Evolutionary conservation across 495 filamentous ascomycete genomes (phyloP).

Genomic region (Aspergillus carlsbadensis): DNA sequence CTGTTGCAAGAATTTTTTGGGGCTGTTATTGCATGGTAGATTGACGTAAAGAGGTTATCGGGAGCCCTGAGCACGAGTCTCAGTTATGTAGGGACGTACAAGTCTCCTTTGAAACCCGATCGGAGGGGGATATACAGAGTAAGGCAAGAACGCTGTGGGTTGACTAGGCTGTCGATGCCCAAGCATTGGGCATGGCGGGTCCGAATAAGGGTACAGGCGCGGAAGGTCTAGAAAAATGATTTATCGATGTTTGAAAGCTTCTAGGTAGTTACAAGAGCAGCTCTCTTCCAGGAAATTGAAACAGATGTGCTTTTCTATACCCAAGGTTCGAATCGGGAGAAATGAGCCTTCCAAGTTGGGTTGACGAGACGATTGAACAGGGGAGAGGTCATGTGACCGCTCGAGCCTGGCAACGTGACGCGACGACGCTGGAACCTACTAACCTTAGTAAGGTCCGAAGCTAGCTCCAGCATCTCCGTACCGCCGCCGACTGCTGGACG

Average conservation of each 20-base stretch:
- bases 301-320: too few relatives aligned
- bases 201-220: background rate
- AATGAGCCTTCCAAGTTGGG: too few relatives aligned
- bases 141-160: background rate
- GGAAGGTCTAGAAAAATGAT: background rate
- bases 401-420: slow-evolving; percentile 16
- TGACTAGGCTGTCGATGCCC: slow-evolving; percentile 11
- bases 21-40: background rate
- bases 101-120: background rate
- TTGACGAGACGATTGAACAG: too few relatives aligned
- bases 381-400: slow-evolving; percentile 11
- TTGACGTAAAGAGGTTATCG: background rate
- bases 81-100: background rate
- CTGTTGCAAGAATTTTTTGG: background rate
- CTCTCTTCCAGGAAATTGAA: too few relatives aligned
- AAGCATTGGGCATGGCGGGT: slow-evolving; percentile 11
- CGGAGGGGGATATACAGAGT: background rate
- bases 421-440: slow-evolving; percentile 3
- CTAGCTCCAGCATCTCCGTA: slow-evolving; percentile 9
- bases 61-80: background rate
- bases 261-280: background rate
- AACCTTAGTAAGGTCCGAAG: slow-evolving; percentile 2
- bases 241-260: background rate
- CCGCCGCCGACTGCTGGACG: background rate
- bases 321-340: too few relatives aligned